phyloP scores from a whole-genome alignment of 768 basidiomycete genomes.

The Macrocybe gigantea region DNA sequence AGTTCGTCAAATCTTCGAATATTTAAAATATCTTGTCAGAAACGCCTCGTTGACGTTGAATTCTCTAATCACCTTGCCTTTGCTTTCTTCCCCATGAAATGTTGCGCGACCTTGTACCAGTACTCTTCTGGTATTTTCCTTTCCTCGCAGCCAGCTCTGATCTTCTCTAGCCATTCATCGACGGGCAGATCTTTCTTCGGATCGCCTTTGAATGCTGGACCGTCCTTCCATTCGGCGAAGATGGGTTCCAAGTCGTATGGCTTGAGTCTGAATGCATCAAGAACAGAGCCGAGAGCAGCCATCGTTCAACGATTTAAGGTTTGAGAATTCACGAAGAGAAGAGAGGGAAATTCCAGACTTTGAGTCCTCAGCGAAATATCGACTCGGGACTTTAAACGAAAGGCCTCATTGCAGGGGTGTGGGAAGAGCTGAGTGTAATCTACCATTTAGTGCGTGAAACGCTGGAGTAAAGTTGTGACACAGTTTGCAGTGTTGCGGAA shows the following conservation, averaged over 20 bases:
- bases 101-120: slow-evolving; percentile 79
- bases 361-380: not conserved
- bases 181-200: slow-evolving; percentile 64
- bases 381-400: slow-evolving; percentile 6
- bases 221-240: slow-evolving; percentile 58
- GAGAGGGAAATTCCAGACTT: slow-evolving; percentile 2
- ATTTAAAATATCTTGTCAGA: not conserved
- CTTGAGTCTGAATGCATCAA: slow-evolving; percentile 77
- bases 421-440: slow-evolving; percentile 2
- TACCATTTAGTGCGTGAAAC: slow-evolving; percentile 2
- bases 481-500: not conserved
- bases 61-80: slow-evolving; percentile 38
- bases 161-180: slow-evolving; percentile 67
- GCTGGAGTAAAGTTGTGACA: not conserved
- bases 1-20: slow-evolving; percentile 51
- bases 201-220: slow-evolving; percentile 62
- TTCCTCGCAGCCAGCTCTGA: slow-evolving; percentile 66
- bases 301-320: not conserved
- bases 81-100: slow-evolving; percentile 70
- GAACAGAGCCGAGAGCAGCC: slow-evolving; percentile 28
- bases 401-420: slow-evolving; percentile 15
- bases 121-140: slow-evolving; percentile 72
- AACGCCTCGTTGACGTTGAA: not conserved
- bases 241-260: slow-evolving; percentile 70
- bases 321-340: slow-evolving; percentile 1